Conservation (phyloP, 306 rosid species). For the Medicago ruthenica region DNA sequence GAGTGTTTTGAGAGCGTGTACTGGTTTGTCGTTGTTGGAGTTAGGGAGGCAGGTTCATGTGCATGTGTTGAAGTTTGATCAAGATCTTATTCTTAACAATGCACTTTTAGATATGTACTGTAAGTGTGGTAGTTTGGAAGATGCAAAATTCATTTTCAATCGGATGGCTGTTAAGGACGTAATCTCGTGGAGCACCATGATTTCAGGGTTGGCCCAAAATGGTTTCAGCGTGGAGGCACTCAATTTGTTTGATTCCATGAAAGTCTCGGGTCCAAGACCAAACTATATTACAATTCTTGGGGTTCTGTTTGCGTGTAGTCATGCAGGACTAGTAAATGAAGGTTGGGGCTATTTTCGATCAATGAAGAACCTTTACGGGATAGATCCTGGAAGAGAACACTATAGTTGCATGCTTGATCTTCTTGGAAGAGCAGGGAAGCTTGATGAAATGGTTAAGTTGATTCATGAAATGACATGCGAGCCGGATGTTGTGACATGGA, state of each 20-base stretch:
- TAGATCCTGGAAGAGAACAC: constrained; percentile 81
- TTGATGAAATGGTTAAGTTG: constrained; percentile 70
- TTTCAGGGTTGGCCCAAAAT: constrained; percentile 86
- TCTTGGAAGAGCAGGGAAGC: constrained; percentile 92
- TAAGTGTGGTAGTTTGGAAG: constrained; percentile 84
- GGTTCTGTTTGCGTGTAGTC: constrained; percentile 92
- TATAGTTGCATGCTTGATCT: constrained; percentile 89
- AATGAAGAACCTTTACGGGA: constrained; percentile 73
- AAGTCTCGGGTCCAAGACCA: constrained; percentile 65
- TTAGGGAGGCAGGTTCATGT: constrained; percentile 82
- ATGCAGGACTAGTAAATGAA: constrained; percentile 79
- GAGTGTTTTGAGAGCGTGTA: constrained; percentile 84
- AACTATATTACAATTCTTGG: constrained; percentile 82
- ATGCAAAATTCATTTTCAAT: constrained; percentile 66
- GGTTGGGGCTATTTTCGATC: constrained; percentile 77
- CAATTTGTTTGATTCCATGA: constrained; percentile 71
- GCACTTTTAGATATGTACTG: constrained; percentile 92
- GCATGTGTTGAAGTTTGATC: constrained; percentile 73
- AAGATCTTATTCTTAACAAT: constrained; percentile 79
- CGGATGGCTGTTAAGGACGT: constrained; percentile 75
- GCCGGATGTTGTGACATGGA: constrained; percentile 90
- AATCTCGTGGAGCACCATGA: constrained; percentile 96
- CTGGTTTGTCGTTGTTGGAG: constrained; percentile 71
- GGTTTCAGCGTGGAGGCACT: constrained; percentile 83
- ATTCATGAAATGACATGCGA: constrained; percentile 69